Base-by-base conservation (phyloP, 495 filamentous ascomycete species). In the Penicillium crystallinum region DNA sequence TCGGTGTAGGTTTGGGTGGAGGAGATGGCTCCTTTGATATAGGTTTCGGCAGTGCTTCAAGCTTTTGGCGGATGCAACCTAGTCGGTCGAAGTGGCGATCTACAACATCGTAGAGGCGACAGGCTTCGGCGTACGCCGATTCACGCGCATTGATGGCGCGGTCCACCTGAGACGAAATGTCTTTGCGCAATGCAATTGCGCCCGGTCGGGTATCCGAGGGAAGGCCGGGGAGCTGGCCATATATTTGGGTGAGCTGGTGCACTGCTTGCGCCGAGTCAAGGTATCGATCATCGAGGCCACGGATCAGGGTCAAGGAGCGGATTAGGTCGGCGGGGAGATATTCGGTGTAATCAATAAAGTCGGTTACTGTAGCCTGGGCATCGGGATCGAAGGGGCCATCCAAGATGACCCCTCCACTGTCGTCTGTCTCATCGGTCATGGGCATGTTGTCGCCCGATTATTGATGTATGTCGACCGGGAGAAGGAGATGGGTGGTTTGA, bases 321-420 rank as follows among this genome's bases (percentile, higher is more conserved):
- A 85, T 80, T 53, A 97, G 83, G 70, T 97, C 95, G 27, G 91
- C 87, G 14, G 93, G 92, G 17, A 97, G 88, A 73, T 93, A 95
- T 73, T 98, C 93, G 55, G 93, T 97, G 68, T 87, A 95, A 69
- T 97, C 93, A 59, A 96, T 85, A 68, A 91, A 98, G 72, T 98
- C 93, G 54, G 87, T 92, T 14, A 97, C 86, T 47, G 90, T 93
- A 8, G 91, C 87, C 56, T 95, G 89, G n/a, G 89, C 88, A 70
- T 98, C 93, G 17, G 92, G 92, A 60, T 98, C 90, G 48, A 74
- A 75, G 39, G 74, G 72, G 19, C 74, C 74, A 56, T 77, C 74
- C 4, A 77, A 58, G 36, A 77, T 75, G 50, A 77, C 69, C 59
- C 74, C 72, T 36, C 74, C 74, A 29, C 68, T 64, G 49, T 75